Percentiles rank a stretch among this genome's conserved stretches.
phyloP scores from a whole-genome alignment of 257 asterid species.

The Fraxinus excelsior region DNA sequence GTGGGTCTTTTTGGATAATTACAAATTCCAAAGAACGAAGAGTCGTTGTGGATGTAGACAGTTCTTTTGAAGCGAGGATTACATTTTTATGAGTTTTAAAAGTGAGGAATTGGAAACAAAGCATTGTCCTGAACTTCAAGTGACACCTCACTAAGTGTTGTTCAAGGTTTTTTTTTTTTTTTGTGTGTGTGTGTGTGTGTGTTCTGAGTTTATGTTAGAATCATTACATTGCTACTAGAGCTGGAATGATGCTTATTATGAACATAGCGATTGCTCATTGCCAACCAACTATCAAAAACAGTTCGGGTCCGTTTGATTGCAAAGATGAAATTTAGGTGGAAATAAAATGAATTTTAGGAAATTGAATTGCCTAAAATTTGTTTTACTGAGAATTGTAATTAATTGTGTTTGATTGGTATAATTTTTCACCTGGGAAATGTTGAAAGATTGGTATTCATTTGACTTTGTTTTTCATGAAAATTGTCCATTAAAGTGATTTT shows the following conservation, averaged over 20 bases:
- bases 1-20: not conserved
- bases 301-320: too few relatives aligned
- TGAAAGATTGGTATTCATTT: too few relatives aligned
- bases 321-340: too few relatives aligned
- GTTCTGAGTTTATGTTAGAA: not conserved
- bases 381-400: too few relatives aligned
- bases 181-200: not conserved
- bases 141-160: not conserved
- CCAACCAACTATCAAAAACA: not conserved
- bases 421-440: too few relatives aligned
- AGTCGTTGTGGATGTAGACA: not conserved
- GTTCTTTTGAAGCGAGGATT: not conserved
- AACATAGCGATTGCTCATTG: not conserved
- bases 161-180: not conserved
- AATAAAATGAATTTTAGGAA: too few relatives aligned
- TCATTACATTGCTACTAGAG: not conserved
- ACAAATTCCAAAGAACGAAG: not conserved
- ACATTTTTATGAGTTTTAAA: not conserved
- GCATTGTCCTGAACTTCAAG: not conserved
- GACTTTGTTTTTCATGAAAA: too few relatives aligned
- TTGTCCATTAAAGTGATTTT: too few relatives aligned
- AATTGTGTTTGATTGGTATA: too few relatives aligned
- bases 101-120: not conserved
- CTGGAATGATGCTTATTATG: not conserved
- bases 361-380: too few relatives aligned